Conservation (phyloP, 2,329 filamentous ascomycete genomes). For the Allantophomopsis lycopodina region DNA sequence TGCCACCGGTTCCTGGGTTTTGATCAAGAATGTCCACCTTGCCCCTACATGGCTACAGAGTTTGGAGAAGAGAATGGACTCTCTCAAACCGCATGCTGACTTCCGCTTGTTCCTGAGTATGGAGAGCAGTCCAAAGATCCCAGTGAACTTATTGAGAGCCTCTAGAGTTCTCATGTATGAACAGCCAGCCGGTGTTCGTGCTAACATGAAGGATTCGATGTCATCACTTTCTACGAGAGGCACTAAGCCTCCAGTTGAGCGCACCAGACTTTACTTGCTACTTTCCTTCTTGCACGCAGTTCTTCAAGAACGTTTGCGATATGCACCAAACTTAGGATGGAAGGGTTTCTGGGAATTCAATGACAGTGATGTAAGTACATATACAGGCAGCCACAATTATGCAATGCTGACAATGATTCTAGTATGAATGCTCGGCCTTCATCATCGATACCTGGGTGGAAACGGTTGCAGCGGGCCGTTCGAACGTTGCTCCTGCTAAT, state of each 20-base stretch:
- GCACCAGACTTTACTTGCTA: conserved; percentile 76
- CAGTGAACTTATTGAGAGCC: conserved; percentile 85
- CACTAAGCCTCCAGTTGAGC: conserved; percentile 76
- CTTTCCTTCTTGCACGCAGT: conserved; percentile 93
- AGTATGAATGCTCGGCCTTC: conserved; percentile 95
- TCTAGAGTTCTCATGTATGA: conserved; percentile 96
- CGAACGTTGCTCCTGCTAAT: conserved; percentile 85
- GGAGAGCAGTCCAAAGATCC: conserved; percentile 94
- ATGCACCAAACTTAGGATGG: conserved; percentile 89
- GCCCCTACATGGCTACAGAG: conserved; percentile 94
- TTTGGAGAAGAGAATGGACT: conserved; percentile 91
- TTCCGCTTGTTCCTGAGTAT: conserved; percentile 96
- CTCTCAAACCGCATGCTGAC: conserved; percentile 82
- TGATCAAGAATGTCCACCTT: conserved; percentile 97
- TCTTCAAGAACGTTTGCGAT: conserved; percentile 85
- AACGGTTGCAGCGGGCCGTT: conserved; percentile 64
- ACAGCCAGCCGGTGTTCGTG: conserved; percentile 88
- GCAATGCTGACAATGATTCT: conserved; percentile 65
- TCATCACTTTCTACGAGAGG: conserved; percentile 66
- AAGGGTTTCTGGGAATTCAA: conserved; percentile 99
- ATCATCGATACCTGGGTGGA: conserved; percentile 96
- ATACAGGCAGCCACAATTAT: conserved; percentile 33
- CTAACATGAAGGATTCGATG: conserved; percentile 98
- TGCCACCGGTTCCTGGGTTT: conserved; percentile 84
- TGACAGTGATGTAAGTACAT: conserved; percentile 78